Evolutionary conservation across 768 basidiomycete species (phyloP).

Genomic region (Clavulina sp.): DNA sequence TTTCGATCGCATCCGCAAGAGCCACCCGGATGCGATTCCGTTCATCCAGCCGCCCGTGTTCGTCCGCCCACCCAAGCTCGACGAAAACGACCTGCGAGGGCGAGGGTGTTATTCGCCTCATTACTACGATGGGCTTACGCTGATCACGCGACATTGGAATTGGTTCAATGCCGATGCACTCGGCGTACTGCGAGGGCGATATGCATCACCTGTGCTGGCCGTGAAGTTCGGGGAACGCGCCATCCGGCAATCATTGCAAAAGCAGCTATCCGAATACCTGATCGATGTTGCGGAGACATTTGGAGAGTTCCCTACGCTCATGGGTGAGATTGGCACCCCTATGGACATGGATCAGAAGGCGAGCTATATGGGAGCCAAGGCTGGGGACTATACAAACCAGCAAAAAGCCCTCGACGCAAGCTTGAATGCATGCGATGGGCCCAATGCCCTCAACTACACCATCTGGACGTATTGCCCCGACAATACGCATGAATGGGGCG

Average conservation of each 20-base stretch:
- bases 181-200: constrained; percentile 75
- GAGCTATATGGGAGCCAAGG: constrained; percentile 46
- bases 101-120: constrained; percentile 68
- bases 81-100: constrained; percentile 36
- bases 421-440: constrained; percentile 59
- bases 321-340: constrained; percentile 92
- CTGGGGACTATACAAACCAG: constrained; percentile 29
- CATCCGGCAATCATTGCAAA: constrained; percentile 64
- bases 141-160: constrained; percentile 86
- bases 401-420: constrained; percentile 79
- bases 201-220: constrained; percentile 46
- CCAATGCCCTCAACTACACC: constrained; percentile 59
- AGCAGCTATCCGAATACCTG: constrained; percentile 67
- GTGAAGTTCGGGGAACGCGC: constrained; percentile 68
- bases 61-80: constrained; percentile 46
- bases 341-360: constrained; percentile 84
- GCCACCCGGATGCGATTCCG: constrained; percentile 70
- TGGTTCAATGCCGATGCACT: constrained; percentile 93
- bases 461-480: constrained; percentile 82
- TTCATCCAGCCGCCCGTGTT: constrained; percentile 91
- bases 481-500: constrained; percentile 75
- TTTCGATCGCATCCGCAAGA: constrained; percentile 35
- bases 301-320: constrained; percentile 62
- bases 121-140: constrained; percentile 89
- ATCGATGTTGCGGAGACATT: constrained; percentile 49